These are phyloP conservation scores for Selaginella moellendorffii DNA, from an alignment of 75 land plant genomes.

Conservation along the genomic window DNA sequence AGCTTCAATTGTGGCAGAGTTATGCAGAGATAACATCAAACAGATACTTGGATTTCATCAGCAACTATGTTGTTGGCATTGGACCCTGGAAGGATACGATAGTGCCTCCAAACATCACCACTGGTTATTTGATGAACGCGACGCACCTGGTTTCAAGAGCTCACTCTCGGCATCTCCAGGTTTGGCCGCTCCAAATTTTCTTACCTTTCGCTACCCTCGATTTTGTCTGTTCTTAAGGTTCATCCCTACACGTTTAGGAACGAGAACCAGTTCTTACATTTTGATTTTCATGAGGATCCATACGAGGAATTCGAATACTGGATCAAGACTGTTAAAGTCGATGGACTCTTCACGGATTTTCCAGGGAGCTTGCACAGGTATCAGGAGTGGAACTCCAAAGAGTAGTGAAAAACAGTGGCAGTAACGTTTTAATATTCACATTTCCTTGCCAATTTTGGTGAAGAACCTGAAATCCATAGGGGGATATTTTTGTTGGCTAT, in stretches of 20 bases:
- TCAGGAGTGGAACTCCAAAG: slow-evolving; percentile 38
- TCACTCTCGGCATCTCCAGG: slow-evolving; percentile 71
- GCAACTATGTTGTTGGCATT: slow-evolving; percentile 66
- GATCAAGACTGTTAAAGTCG: no score
- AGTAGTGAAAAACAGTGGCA: no score
- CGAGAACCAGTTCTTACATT: slow-evolving; percentile 57
- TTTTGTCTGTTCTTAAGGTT: slow-evolving; percentile 35
- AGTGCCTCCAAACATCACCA: slow-evolving; percentile 39
- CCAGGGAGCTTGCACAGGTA: slow-evolving; percentile 52
- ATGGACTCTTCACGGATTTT: slow-evolving; percentile 95
- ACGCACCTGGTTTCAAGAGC: slow-evolving; percentile 79
- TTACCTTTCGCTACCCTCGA: neutral
- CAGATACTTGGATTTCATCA: slow-evolving; percentile 52
- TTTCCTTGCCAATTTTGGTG: no score
- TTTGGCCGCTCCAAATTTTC: slow-evolving; percentile 15
- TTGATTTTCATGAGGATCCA: no score
- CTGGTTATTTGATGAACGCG: slow-evolving; percentile 47
- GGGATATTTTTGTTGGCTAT: no score
- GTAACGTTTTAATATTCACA: no score
- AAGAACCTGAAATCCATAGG: no score
- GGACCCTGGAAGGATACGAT: slow-evolving; percentile 96
- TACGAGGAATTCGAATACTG: no score
- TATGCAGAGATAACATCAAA: slow-evolving; percentile 85
- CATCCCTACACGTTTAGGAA: slow-evolving; percentile 90
- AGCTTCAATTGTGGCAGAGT: slow-evolving; percentile 33